Evolutionary conservation across 495 filamentous ascomycete genomes (phyloP).

Genomic region (Extremus antarcticus): DNA sequence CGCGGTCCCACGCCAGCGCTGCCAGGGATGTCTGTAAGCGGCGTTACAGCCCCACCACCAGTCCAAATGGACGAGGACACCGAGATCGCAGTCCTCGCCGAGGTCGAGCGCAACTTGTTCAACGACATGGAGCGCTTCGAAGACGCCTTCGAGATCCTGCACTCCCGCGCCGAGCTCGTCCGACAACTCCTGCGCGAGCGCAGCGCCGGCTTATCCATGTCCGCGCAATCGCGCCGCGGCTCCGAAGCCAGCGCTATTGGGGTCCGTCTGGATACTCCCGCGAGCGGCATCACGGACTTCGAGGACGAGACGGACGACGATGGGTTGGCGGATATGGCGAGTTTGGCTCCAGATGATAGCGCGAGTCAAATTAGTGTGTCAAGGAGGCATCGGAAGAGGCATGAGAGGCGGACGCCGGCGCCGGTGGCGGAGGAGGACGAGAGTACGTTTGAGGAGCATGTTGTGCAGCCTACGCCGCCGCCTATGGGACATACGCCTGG

Average conservation of each 20-base stretch:
- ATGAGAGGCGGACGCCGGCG: slow-evolving; percentile 67
- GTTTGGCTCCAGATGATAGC: slow-evolving; percentile 58
- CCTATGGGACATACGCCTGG: not conserved
- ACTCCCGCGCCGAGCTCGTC: slow-evolving; percentile 71
- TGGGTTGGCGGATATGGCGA: slow-evolving; percentile 25
- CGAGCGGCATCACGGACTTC: slow-evolving; percentile 19
- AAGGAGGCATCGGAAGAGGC: slow-evolving; percentile 57
- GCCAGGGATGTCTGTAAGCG: slow-evolving; percentile 24
- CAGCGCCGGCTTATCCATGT: slow-evolving; percentile 65
- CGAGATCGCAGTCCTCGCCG: slow-evolving; percentile 78
- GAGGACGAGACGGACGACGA: slow-evolving; percentile 14
- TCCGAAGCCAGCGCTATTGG: slow-evolving; percentile 30
- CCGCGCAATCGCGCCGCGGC: slow-evolving; percentile 59
- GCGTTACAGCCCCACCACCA: slow-evolving; percentile 36
- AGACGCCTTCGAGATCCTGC: slow-evolving; percentile 87
- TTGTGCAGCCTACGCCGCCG: not conserved
- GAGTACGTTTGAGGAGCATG: slow-evolving; percentile 19
- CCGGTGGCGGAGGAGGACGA: slow-evolving; percentile 37
- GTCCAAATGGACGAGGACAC: slow-evolving; percentile 90
- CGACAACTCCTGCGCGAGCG: slow-evolving; percentile 69
- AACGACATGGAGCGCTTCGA: slow-evolving; percentile 88
- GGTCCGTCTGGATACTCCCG: slow-evolving; percentile 48
- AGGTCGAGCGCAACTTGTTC: slow-evolving; percentile 89
- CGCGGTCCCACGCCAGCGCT: slow-evolving; percentile 4
- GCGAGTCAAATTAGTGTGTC: slow-evolving; percentile 83